Conservation (phyloP, 2,329 filamentous ascomycete genomes). For the Curvularia lunata region DNA sequence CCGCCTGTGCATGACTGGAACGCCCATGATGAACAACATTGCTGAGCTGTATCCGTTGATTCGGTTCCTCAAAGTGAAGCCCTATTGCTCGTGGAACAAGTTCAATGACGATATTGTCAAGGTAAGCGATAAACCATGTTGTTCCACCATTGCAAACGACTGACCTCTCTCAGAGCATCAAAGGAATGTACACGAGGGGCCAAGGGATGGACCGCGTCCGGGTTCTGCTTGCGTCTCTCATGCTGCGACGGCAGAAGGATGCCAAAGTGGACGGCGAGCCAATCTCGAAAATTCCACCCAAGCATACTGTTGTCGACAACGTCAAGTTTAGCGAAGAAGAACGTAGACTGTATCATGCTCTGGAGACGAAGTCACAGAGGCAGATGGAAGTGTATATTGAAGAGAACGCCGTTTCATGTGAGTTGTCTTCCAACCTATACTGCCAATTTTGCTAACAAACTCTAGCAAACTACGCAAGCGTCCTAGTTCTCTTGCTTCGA, state of each 20-base stretch:
- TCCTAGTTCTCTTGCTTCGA: constrained; percentile 78
- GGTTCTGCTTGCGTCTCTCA: constrained; percentile 76
- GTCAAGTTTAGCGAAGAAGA: constrained; percentile 73
- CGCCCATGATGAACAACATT: constrained; percentile 87
- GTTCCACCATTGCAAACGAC: not conserved
- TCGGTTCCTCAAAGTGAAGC: constrained; percentile 76
- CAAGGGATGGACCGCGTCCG: constrained; percentile 74
- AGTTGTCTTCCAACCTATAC: not conserved
- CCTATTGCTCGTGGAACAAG: constrained; percentile 69
- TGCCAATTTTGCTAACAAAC: constrained; percentile 9
- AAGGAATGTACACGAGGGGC: constrained; percentile 43
- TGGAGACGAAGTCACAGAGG: constrained; percentile 71
- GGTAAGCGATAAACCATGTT: constrained; percentile 6
- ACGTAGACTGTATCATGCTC: constrained; percentile 65
- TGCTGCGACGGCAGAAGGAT: constrained; percentile 82
- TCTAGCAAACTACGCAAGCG: constrained; percentile 72
- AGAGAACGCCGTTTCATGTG: constrained; percentile 66
- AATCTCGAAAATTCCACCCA: constrained; percentile 71
- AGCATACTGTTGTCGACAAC: constrained; percentile 66
- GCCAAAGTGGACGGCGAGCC: constrained; percentile 80
- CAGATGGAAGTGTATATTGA: constrained; percentile 79
- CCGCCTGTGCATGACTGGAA: constrained; percentile 79
- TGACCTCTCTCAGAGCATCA: constrained; percentile 46
- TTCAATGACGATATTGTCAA: constrained; percentile 67
- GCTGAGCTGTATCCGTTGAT: constrained; percentile 79